Base-by-base conservation (phyloP, 768 basidiomycete genomes). In the Xerocomellus dryophilus region DNA sequence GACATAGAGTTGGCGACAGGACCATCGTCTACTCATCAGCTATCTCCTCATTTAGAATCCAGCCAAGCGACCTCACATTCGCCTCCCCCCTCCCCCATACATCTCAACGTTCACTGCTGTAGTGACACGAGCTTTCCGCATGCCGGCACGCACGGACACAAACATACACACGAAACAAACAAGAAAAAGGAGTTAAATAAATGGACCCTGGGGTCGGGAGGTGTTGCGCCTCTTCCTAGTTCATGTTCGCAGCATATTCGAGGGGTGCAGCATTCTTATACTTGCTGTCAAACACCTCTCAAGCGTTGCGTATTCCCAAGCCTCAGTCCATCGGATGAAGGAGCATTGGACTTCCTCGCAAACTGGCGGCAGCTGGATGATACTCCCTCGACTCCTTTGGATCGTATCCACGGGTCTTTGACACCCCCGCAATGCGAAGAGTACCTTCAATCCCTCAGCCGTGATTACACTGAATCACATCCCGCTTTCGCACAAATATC, bases 171-270 rank as follows among this genome's bases (percentile, higher is more conserved):
- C 41, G 39, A 38, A 38, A 43, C 46, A 38, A 55, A 38, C 41
- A 57, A 53, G 48, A 47, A 43, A 41, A 47, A 43, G 25, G 51
- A 40, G 14, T 29, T 18, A 2, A 49, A 38, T 17, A 49, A 48
- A 44, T 53, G 56, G 29, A 45, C 29, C 29, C 12, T 18, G 41
- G 51, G 50, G 3, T 47, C 18, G 20, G 53, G 50, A 38, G 50
- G 49, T 41, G 43, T 35, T 17, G 74, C 71, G 0, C 80, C 81
- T 20, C 80, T 78, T 61, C 88, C 87, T 29, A 71, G 73, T 58
- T 61, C 61, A 43, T 69, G 72, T 21, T 73, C 71, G 15, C 85
- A 86, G 62, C 88, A 89, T 69, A 76, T 85, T 58, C 81, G 78
- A 58, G 85, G 85, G 34, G 66, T 72, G 17, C 85, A 86, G 62